These are phyloP conservation scores for Auricularia sp. DNA, from an alignment of 768 basidiomycete genomes.

Conservation along the genomic window DNA sequence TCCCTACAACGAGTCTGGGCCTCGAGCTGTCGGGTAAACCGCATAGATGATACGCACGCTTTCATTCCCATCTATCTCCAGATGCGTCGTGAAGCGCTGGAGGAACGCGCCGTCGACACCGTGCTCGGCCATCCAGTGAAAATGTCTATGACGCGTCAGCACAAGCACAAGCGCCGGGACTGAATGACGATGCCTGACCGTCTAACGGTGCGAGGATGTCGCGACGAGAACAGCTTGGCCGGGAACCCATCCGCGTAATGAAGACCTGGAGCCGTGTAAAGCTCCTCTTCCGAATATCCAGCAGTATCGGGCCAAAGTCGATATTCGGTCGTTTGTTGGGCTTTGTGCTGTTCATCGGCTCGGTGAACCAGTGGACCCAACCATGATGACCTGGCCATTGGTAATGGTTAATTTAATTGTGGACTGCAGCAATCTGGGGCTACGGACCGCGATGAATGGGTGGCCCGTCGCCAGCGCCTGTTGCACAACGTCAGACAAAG, in stretches of 20 bases:
- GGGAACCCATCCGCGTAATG: conserved; percentile 46
- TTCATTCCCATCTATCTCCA: conserved; percentile 37
- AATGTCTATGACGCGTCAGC: conserved; percentile 37
- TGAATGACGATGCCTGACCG: conserved; percentile 21
- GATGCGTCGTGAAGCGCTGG: conserved; percentile 66
- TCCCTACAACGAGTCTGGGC: conserved; percentile 9
- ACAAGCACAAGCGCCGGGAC: conserved; percentile 10
- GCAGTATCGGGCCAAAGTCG: conserved; percentile 79
- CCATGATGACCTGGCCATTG: conserved; percentile 54
- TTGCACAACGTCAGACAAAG: no score
- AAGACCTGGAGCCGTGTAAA: conserved; percentile 61
- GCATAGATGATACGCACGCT: neutral
- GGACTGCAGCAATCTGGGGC: neutral
- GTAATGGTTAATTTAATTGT: neutral
- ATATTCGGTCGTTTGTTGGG: conserved; percentile 40
- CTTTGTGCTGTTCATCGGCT: conserved; percentile 32
- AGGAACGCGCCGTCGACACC: conserved; percentile 75
- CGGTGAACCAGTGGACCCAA: conserved; percentile 78
- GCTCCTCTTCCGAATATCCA: conserved; percentile 57
- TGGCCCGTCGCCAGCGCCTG: conserved; percentile 44
- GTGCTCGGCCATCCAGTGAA: conserved; percentile 77
- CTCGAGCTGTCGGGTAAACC: no score
- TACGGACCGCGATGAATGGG: conserved; percentile 50
- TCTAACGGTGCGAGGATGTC: conserved; percentile 64
- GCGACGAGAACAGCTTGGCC: conserved; percentile 66